phyloP scores from a whole-genome alignment of 768 basidiomycete genomes.

The Mycena belliarum region DNA sequence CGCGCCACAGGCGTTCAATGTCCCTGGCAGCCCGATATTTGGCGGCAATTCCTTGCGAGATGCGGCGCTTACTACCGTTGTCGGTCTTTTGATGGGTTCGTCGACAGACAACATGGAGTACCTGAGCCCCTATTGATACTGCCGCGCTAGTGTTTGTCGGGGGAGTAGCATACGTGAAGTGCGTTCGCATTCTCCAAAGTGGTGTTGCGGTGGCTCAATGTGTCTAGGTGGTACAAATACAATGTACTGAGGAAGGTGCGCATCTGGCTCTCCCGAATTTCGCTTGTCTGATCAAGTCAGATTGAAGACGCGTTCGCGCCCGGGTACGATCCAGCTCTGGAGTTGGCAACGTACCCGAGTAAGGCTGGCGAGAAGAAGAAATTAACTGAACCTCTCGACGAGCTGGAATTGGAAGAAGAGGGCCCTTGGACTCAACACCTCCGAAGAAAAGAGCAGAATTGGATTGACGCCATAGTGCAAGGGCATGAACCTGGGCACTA shows the following conservation, averaged over 20 bases:
- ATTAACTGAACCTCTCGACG: constrained; percentile 27
- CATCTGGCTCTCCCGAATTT: not conserved
- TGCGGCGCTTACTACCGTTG: constrained; percentile 57
- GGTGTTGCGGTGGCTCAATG: no score
- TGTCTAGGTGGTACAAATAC: constrained; percentile 82
- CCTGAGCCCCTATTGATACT: constrained; percentile 1
- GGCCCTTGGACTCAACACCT: constrained; percentile 61
- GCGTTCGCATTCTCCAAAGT: no score
- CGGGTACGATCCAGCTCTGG: constrained; percentile 84
- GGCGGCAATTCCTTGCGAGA: constrained; percentile 32
- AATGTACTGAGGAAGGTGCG: constrained; percentile 79
- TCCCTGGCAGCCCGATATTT: constrained; percentile 16
- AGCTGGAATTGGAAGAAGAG: constrained; percentile 35
- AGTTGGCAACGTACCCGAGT: constrained; percentile 57
- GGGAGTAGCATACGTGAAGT: constrained; percentile 70
- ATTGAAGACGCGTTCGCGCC: constrained; percentile 77
- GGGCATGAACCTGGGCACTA: constrained; percentile 75
- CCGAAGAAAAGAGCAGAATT: constrained; percentile 70
- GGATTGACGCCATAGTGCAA: constrained; percentile 76
- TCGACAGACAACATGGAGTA: constrained; percentile 3
- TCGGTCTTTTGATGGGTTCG: constrained; percentile 63
- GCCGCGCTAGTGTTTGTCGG: constrained; percentile 58
- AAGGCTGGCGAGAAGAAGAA: constrained; percentile 34
- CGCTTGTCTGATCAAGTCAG: constrained; percentile 34
- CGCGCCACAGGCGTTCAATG: constrained; percentile 15